A percentile compares a stretch with the other conserved stretches of the same genome.
Conservation (phyloP, 2,329 filamentous ascomycete genomes). For the Sphaerulina populicola region DNA sequence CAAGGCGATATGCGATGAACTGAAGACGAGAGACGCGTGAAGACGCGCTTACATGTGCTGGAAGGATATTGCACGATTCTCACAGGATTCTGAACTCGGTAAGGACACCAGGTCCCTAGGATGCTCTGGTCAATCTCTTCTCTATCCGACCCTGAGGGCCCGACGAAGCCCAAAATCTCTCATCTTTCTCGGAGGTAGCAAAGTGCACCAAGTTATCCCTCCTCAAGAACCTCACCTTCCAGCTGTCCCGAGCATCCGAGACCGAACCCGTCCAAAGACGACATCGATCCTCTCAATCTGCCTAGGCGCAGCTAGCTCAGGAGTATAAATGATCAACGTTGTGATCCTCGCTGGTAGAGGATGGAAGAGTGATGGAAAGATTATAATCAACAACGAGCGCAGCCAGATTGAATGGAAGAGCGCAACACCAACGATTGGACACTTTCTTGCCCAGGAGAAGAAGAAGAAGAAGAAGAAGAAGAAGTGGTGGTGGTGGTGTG, state of each 20-base stretch:
- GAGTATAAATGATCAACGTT: conserved; percentile 23
- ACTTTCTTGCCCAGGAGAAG: conserved; percentile 26
- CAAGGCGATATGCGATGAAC: too few relatives aligned
- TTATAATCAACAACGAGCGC: neutral
- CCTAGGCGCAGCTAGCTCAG: conserved; percentile 19
- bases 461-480: neutral
- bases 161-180: too few relatives aligned
- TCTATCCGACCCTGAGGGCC: too few relatives aligned
- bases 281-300: conserved; percentile 22
- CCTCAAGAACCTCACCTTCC: neutral
- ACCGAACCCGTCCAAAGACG: conserved; percentile 12
- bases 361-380: conserved; percentile 21
- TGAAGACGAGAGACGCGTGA: too few relatives aligned
- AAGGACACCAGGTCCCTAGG: too few relatives aligned
- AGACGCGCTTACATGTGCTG: too few relatives aligned
- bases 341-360: conserved; percentile 26
- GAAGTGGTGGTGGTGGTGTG: too few relatives aligned
- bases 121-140: too few relatives aligned
- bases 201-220: conserved; percentile 25
- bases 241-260: neutral
- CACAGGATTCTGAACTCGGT: too few relatives aligned
- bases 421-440: conserved; percentile 22
- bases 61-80: too few relatives aligned
- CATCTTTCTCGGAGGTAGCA: conserved; percentile 10
- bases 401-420: neutral